Base-by-base conservation (phyloP, 495 filamentous ascomycete genomes). In the Patellaria atrata region DNA sequence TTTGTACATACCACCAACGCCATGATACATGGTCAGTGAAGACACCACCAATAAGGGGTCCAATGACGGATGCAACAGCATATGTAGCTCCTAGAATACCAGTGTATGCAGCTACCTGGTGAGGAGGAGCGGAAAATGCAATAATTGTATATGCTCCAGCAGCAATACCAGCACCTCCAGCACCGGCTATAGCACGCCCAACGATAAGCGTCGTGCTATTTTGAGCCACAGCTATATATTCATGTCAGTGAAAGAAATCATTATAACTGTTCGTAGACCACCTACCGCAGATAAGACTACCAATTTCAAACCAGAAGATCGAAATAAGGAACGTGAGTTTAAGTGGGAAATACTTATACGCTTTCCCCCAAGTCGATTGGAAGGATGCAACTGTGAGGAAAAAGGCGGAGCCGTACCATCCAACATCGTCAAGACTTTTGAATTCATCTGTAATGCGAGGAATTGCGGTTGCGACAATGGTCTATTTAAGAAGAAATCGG, bases 11-110 rank as follows among this genome's bases (percentile, higher is more conserved):
- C 37, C 60, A 66, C 64, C 63, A 68, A n/a, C 65, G 47, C 65
- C 65, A 70, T 9, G 56, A 47, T 3, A 61, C 51, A 20, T 54
- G 44, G 17, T 51, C 45, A 0, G 61, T 56, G 41, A 69, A 68
- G 0, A 50, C 66, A 22, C 66, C 66, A 6, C 66, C 66, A 17
- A 69, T 35, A 1, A 70, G 41, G 0, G 65, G 66, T 15, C 66
- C 66, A 22, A 58, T 40, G 12, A 66, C 62, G 30, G 45, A 44
- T 9, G 58, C 55, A 13, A 63, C 38, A 8, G 47, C 55, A 32
- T 62, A 66, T 8, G 47, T 48, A 2, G 45, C 51, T 9, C 61
- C 58, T 10, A 65, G 37, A 8, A 67, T 22, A 8, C 61, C 64
- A 1, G 52, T 64, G 27, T 48, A 56, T 7, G 48, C 40, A 0